These are phyloP conservation scores for Podospora fimiseda DNA, from an alignment of 495 filamentous ascomycete species.

Conservation along the genomic window DNA sequence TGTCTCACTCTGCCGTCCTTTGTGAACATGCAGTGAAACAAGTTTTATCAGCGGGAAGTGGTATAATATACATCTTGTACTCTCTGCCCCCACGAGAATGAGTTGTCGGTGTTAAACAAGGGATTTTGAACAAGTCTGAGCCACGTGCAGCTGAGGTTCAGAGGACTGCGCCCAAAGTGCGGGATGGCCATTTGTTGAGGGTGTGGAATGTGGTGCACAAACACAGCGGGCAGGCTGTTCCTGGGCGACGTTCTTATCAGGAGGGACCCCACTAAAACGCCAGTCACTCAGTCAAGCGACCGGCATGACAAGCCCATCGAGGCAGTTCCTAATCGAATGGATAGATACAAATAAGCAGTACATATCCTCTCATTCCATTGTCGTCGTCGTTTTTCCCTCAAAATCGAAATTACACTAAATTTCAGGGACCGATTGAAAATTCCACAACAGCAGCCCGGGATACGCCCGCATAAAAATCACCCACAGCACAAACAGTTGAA, in stretches of 20 bases:
- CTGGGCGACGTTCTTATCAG: slow-evolving; percentile 1
- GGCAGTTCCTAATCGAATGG: no score
- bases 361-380: no score
- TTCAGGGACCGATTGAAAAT: slow-evolving; percentile 11
- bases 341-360: no score
- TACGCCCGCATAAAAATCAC: slow-evolving; percentile 16
- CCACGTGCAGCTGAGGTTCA: no score
- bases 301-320: neutral
- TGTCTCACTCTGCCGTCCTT: neutral
- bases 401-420: no score
- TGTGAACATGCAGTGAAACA: neutral
- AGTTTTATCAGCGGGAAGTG: neutral
- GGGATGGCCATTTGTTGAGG: no score
- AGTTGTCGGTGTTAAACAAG: no score
- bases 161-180: no score
- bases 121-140: neutral
- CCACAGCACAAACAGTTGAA: neutral
- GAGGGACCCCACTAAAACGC: slow-evolving; percentile 1
- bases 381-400: no score
- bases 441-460: slow-evolving; percentile 8
- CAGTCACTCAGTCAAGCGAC: neutral
- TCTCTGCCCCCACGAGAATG: no score
- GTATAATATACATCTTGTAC: neutral
- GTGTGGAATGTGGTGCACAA: neutral
- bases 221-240: neutral